Evolutionary conservation across 176 grass and related monocot species (phyloP).

Genomic region (Musa itinerans): DNA sequence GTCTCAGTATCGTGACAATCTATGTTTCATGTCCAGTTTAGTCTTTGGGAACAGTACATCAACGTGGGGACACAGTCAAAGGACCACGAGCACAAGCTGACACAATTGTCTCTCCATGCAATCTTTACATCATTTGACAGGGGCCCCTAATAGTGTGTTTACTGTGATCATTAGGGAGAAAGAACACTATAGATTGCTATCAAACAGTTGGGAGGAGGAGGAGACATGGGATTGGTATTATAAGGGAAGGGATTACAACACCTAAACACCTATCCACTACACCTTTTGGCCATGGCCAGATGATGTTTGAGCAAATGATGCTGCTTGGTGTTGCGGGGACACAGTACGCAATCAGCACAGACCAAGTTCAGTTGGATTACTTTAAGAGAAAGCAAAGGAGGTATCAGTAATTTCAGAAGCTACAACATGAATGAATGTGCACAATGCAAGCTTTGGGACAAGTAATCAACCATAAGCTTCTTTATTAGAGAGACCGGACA

Average conservation of each 20-base stretch:
- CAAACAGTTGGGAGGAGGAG: background rate
- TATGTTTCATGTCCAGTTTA: background rate
- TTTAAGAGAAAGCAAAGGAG: constrained; percentile 2
- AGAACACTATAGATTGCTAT: background rate
- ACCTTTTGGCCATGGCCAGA: background rate
- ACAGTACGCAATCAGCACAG: background rate
- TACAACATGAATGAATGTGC: background rate
- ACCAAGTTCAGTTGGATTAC: background rate
- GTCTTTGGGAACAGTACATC: background rate
- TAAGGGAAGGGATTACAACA: background rate
- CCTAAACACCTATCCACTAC: no score
- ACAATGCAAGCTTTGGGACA: background rate
- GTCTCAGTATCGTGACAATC: no score
- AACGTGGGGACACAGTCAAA: background rate
- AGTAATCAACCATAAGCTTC: background rate
- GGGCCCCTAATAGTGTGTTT: background rate
- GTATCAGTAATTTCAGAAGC: background rate
- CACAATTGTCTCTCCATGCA: background rate
- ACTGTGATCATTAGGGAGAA: background rate
- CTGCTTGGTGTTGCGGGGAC: background rate
- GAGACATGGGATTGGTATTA: background rate
- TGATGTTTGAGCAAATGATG: background rate
- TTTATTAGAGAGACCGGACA: background rate
- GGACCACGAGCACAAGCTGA: background rate
- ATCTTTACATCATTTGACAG: background rate